These are phyloP conservation scores for Lichtheimia ornata DNA, from an alignment of 371 early-diverging fungal species.

Conservation along the genomic window DNA sequence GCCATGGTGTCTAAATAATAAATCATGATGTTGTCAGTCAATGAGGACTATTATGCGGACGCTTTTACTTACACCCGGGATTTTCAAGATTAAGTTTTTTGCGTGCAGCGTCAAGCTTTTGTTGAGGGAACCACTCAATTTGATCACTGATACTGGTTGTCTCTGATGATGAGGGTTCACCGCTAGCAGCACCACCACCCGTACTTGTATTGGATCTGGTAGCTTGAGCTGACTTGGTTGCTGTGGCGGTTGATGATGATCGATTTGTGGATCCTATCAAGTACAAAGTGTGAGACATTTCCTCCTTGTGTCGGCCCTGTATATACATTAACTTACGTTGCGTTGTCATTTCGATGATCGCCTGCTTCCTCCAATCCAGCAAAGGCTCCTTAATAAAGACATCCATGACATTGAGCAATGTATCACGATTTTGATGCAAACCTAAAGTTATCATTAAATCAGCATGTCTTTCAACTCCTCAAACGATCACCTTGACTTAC, in stretches of 20 bases:
- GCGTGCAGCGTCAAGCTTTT: conserved; percentile 70
- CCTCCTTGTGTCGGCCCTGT: too few relatives aligned
- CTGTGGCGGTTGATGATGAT: neutral
- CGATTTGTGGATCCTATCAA: neutral
- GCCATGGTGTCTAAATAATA: conserved; percentile 23
- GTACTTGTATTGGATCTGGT: neutral
- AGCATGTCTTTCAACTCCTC: neutral
- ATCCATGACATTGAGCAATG: conserved; percentile 62
- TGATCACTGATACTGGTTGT: conserved; percentile 11
- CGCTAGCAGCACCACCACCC: too few relatives aligned
- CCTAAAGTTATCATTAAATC: conserved; percentile 28
- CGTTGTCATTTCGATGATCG: conserved; percentile 54
- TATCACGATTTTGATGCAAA: conserved; percentile 49
- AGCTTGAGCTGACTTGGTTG: neutral
- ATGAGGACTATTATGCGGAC: neutral
- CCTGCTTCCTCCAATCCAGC: conserved; percentile 61
- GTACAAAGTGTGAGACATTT: too few relatives aligned
- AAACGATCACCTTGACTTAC: conserved; percentile 26
- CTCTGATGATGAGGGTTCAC: too few relatives aligned
- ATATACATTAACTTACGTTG: conserved; percentile 47
- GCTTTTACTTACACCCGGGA: conserved; percentile 46
- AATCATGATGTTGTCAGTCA: neutral
- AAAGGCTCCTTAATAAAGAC: conserved; percentile 77
- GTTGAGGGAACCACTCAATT: conserved; percentile 72
- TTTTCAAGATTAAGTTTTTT: conserved; percentile 72